Conservation (phyloP, 2,329 filamentous ascomycete species). For the Leptographium wingfieldii region DNA sequence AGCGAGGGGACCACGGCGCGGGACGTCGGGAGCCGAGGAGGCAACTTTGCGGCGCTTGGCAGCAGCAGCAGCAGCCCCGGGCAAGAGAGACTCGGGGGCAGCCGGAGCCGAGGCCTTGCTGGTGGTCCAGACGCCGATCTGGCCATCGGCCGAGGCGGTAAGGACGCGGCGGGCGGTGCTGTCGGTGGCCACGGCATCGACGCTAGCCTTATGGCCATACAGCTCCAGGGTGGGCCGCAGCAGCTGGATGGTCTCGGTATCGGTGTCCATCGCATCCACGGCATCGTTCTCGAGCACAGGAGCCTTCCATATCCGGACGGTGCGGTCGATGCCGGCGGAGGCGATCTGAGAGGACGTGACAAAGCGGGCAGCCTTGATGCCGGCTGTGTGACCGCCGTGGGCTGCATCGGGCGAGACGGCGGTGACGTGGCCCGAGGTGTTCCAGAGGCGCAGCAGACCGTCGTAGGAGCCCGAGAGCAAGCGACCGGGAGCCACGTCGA, state of each 20-base stretch:
- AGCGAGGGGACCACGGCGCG: conserved; percentile 67
- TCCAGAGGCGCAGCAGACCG: conserved; percentile 79
- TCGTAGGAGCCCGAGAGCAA: conserved; percentile 93
- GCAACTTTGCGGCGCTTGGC: conserved; percentile 67
- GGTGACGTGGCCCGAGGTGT: conserved; percentile 72
- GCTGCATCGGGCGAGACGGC: conserved; percentile 57
- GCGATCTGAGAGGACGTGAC: conserved; percentile 66
- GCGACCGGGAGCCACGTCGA: conserved; percentile 66
- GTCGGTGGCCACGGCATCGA: conserved; percentile 65
- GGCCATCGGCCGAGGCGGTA: conserved; percentile 73
- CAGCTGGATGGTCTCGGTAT: conserved; percentile 42
- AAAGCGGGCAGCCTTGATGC: conserved; percentile 75
- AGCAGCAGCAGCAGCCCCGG: conserved; percentile 32
- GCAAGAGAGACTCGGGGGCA: conserved; percentile 57
- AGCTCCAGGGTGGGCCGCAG: conserved; percentile 23
- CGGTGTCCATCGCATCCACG: conserved; percentile 48
- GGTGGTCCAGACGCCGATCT: conserved; percentile 77
- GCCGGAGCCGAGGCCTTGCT: conserved; percentile 37
- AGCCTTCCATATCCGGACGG: conserved; percentile 84
- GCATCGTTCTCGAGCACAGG: conserved; percentile 50
- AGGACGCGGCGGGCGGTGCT: conserved; percentile 63
- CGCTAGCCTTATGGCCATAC: conserved; percentile 35
- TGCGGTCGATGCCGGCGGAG: conserved; percentile 73
- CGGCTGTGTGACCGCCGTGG: conserved; percentile 61
- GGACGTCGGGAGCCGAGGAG: conserved; percentile 34